phyloP scores from a whole-genome alignment of 1,139 yeast species.

The Sugiyamaella grinbergsii region DNA sequence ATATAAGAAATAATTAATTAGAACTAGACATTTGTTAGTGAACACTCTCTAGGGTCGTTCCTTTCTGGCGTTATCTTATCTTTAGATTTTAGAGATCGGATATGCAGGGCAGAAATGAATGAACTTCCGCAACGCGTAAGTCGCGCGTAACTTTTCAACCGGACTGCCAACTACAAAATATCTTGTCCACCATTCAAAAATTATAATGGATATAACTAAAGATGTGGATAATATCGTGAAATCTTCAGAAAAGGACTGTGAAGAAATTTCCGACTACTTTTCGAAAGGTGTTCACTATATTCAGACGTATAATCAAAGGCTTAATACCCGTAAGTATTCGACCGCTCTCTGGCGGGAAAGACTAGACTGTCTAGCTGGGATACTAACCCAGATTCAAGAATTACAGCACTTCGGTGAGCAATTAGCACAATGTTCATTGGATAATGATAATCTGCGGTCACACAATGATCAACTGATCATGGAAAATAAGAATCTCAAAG shows the following conservation, averaged over 20 bases:
- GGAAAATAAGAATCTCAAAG: not conserved
- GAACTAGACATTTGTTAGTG: no score
- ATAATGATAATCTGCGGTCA: not conserved
- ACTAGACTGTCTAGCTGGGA: no score
- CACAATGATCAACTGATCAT: not conserved
- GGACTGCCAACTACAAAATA: no score
- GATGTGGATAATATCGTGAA: not conserved
- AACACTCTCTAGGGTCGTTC: no score
- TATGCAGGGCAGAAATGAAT: no score
- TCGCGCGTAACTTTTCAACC: no score
- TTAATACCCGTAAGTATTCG: constrained; percentile 8
- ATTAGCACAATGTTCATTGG: not conserved
- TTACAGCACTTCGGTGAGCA: not conserved
- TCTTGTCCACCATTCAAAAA: no score
- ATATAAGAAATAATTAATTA: no score
- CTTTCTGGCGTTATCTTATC: no score
- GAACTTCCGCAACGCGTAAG: no score
- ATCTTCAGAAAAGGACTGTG: constrained; percentile 8
- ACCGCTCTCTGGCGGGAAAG: no score
- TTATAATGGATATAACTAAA: constrained; percentile 4
- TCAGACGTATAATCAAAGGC: constrained; percentile 5
- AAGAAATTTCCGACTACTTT: constrained; percentile 3
- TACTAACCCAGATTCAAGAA: not conserved
- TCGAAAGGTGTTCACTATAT: constrained; percentile 1
- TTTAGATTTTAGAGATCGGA: no score